Evolutionary conservation across 306 rosid species (phyloP).

Genomic region (Gillenia trifoliata): DNA sequence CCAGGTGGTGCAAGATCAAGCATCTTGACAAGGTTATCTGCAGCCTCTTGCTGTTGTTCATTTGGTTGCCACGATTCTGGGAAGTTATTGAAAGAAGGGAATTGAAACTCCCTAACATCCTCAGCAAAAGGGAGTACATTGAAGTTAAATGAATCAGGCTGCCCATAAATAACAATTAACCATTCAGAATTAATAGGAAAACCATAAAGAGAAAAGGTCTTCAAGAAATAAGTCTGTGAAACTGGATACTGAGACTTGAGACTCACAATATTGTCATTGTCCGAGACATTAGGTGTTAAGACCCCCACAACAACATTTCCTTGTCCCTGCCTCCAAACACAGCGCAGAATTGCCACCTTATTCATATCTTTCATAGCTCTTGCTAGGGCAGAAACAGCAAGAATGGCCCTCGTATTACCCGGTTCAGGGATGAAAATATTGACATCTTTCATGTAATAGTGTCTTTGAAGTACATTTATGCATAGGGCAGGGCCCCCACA

Average conservation of each 20-base stretch:
- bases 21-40: constrained; percentile 60
- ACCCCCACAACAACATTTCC: constrained; percentile 61
- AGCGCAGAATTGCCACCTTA: constrained; percentile 83
- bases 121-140: constrained; percentile 82
- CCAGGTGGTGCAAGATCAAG: constrained; percentile 74
- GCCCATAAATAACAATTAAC: constrained; percentile 31
- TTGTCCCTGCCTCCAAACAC: constrained; percentile 91
- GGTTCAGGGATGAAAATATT: constrained; percentile 68
- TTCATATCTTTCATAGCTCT: constrained; percentile 87
- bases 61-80: constrained; percentile 64
- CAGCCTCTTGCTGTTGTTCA: constrained; percentile 72
- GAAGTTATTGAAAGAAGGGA: constrained; percentile 63
- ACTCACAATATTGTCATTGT: constrained; percentile 62
- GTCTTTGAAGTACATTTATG: constrained; percentile 35
- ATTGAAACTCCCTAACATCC: constrained; percentile 89
- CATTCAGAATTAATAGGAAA: constrained; percentile 9
- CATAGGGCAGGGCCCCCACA: constrained; percentile 14
- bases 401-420: constrained; percentile 51
- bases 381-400: constrained; percentile 80
- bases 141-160: constrained; percentile 90
- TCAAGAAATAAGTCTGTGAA: neutral
- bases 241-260: constrained; percentile 27
- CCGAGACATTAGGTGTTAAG: constrained; percentile 73
- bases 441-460: constrained; percentile 84
- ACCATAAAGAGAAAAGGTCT: constrained; percentile 12